These are phyloP conservation scores for Termitomyces sp. DNA, from an alignment of 768 basidiomycete species.

Conservation along the genomic window DNA sequence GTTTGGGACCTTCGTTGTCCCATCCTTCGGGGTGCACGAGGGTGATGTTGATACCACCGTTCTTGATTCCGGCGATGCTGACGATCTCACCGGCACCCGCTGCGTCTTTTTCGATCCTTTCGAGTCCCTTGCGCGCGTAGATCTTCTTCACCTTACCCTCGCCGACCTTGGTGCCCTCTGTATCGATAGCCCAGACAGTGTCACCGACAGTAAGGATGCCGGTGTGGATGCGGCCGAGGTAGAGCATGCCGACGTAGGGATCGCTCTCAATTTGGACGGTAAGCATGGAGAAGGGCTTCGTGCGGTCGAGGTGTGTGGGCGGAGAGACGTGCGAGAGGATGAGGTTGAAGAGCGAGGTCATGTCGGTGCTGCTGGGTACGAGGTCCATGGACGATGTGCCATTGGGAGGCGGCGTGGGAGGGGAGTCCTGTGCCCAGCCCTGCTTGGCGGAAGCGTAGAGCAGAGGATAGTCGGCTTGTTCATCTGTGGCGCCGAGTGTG, in stretches of 20 bases:
- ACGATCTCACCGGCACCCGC: slow-evolving; percentile 51
- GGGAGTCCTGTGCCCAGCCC: slow-evolving; percentile 42
- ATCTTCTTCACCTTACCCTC: slow-evolving; percentile 52
- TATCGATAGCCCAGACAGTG: slow-evolving; percentile 36
- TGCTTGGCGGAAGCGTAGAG: slow-evolving; percentile 53
- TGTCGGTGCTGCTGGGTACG: slow-evolving; percentile 22
- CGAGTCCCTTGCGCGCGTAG: slow-evolving; percentile 36
- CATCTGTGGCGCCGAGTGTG: slow-evolving; percentile 48
- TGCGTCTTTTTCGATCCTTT: slow-evolving; percentile 40
- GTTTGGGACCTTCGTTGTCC: slow-evolving; percentile 37
- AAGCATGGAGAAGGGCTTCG: slow-evolving; percentile 48
- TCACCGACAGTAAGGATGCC: slow-evolving; percentile 41
- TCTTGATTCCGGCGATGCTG: slow-evolving; percentile 47
- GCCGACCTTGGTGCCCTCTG: slow-evolving; percentile 44
- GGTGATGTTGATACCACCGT: slow-evolving; percentile 46
- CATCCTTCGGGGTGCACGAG: slow-evolving; percentile 45
- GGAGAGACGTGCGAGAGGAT: slow-evolving; percentile 46
- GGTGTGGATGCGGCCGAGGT: slow-evolving; percentile 45
- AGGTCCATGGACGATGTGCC: slow-evolving; percentile 10
- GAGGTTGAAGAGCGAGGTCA: slow-evolving; percentile 46
- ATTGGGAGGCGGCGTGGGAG: slow-evolving; percentile 18
- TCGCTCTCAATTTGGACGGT: slow-evolving; percentile 52
- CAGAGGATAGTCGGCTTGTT: slow-evolving; percentile 51
- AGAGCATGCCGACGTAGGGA: slow-evolving; percentile 48
- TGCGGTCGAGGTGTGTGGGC: slow-evolving; percentile 30